Base-by-base conservation (phyloP, 1,284 basidiomycete genomes). In the Ustilago trichophora region DNA sequence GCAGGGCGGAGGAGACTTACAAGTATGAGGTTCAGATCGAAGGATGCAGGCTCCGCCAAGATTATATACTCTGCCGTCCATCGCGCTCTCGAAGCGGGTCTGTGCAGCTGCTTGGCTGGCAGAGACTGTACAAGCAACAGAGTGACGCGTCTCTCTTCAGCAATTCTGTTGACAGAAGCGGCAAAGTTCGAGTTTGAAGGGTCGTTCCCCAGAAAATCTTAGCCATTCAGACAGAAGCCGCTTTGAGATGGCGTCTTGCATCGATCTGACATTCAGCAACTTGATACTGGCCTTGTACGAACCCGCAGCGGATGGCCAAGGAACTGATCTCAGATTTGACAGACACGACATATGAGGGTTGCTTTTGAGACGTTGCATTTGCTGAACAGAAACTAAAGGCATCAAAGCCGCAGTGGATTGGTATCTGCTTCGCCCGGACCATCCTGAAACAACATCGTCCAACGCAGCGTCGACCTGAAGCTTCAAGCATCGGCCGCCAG, bases 141-240 rank as follows among this genome's bases (percentile, higher is more conserved):
- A 13, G 13, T 22, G 48, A 48, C 49, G 42, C 47, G 37, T 49
- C 31, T 13, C n/a, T n/a, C n/a, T n/a, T n/a, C n/a, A n/a, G n/a
- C 10, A 19, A 6, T 3, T 10, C 5, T 7, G 3, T 22, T 13
- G 16, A 12, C n/a, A 11, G 3, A 7, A 13, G 8, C 6, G 3
- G 10, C n/a, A 9, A 44, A 44, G 42, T 65, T 57, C 62, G 62
- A 65, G 46, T 65, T 65, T 58, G 62, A 34, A 65, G 40, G 62
- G 55, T 24, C 55, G 54, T n/a, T n/a, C n/a, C n/a, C n/a, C n/a
- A n/a, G n/a, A n/a, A n/a, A n/a, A n/a, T n/a, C n/a, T n/a, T n/a
- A n/a, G n/a, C n/a, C n/a, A n/a, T n/a, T n/a, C n/a, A n/a, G n/a
- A n/a, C n/a, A n/a, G n/a, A n/a, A n/a, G n/a, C n/a, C n/a, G n/a